phyloP scores from a whole-genome alignment of 129 eudicot species.

The Centaurea solstitialis region DNA sequence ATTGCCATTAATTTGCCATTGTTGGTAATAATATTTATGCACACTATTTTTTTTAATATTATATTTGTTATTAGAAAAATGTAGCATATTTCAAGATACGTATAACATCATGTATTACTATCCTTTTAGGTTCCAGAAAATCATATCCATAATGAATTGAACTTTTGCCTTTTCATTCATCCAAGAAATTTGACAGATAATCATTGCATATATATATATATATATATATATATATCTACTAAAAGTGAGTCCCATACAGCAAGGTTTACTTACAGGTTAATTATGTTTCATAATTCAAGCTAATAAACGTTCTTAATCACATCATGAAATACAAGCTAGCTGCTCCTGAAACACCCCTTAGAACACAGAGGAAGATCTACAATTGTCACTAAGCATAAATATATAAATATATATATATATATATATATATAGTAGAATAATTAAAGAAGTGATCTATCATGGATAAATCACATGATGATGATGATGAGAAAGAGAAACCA shows the following conservation, averaged over 20 bases:
- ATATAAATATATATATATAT: too few species aligned
- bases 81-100: too few species aligned
- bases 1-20: neutral
- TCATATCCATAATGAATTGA: neutral
- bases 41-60: too few species aligned
- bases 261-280: neutral
- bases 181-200: neutral
- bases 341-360: neutral
- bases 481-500: slow-evolving; percentile 24
- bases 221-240: too few species aligned
- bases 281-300: slow-evolving; percentile 1
- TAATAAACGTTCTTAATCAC: neutral
- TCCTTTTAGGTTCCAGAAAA: too few species aligned
- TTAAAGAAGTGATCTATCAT: neutral
- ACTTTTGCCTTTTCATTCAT: neutral
- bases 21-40: neutral
- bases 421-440: slow-evolving; percentile 10
- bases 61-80: too few species aligned
- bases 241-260: neutral
- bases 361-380: neutral
- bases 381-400: neutral
- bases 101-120: too few species aligned
- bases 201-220: slow-evolving; percentile 12
- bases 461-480: slow-evolving; percentile 25
- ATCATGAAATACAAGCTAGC: slow-evolving; percentile 13